Evolutionary conservation across 495 filamentous ascomycete species (phyloP).

Genomic region (Amphirosellinia nigrospora): DNA sequence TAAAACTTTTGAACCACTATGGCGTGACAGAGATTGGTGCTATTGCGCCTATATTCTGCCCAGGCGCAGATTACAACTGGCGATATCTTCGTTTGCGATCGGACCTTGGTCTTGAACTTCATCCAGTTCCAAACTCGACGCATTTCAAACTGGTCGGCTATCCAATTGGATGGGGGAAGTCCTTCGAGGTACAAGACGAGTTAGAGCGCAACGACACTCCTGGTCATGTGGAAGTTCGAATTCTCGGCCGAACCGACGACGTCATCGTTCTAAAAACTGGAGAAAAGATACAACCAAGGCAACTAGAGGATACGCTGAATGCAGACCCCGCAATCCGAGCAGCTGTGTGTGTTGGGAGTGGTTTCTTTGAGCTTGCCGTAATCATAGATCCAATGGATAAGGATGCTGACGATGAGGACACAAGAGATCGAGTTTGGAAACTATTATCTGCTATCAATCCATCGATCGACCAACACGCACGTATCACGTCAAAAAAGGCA

Average conservation of each 20-base stretch:
- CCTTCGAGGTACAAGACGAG: slow-evolving; percentile 43
- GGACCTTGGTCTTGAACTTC: slow-evolving; percentile 39
- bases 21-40: slow-evolving; percentile 48
- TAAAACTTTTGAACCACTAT: slow-evolving; percentile 46
- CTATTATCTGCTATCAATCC: slow-evolving; percentile 30
- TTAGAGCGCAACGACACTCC: slow-evolving; percentile 34
- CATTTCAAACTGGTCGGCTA: slow-evolving; percentile 31
- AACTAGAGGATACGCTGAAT: slow-evolving; percentile 38
- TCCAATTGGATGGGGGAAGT: slow-evolving; percentile 35
- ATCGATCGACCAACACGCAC: slow-evolving; percentile 40
- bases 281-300: slow-evolving; percentile 45
- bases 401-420: slow-evolving; percentile 11
- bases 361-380: slow-evolving; percentile 44
- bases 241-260: slow-evolving; percentile 46
- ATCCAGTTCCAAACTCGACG: slow-evolving; percentile 16
- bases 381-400: slow-evolving; percentile 38
- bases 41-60: slow-evolving; percentile 45
- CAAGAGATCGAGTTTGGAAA: slow-evolving; percentile 40
- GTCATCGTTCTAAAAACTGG: slow-evolving; percentile 47
- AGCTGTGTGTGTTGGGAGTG: slow-evolving; percentile 45
- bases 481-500: slow-evolving; percentile 35
- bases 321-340: slow-evolving; percentile 28
- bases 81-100: slow-evolving; percentile 44
- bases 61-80: slow-evolving; percentile 43
- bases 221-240: slow-evolving; percentile 28